A percentile compares a stretch with the other conserved stretches of the same genome.
phyloP scores from a whole-genome alignment of 2,329 filamentous ascomycete genomes.

The Ceratocystis harringtonii region DNA sequence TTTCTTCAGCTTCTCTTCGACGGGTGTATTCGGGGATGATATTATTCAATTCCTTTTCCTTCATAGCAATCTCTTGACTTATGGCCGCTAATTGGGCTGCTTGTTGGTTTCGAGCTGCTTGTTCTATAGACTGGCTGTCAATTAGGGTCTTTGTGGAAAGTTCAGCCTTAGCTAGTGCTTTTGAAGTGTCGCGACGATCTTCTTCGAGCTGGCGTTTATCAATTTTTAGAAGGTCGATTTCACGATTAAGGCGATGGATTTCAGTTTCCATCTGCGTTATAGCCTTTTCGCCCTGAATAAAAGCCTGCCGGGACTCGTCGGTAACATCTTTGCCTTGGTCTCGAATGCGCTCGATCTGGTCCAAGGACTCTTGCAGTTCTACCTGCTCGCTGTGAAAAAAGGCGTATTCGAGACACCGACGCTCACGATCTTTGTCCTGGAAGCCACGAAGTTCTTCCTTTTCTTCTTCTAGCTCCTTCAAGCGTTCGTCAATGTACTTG shows the following conservation, averaged over 20 bases:
- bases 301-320: slow-evolving; percentile 62
- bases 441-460: slow-evolving; percentile 90
- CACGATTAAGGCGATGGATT: slow-evolving; percentile 64
- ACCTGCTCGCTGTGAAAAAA: slow-evolving; percentile 83
- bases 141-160: slow-evolving; percentile 66
- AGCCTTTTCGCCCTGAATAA: slow-evolving; percentile 63
- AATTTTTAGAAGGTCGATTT: slow-evolving; percentile 69
- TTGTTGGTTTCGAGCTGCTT: slow-evolving; percentile 56
- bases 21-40: slow-evolving; percentile 65
- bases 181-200: slow-evolving; percentile 70
- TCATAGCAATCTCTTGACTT: slow-evolving; percentile 55
- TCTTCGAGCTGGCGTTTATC: slow-evolving; percentile 81
- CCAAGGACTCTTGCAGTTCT: slow-evolving; percentile 59
- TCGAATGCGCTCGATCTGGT: slow-evolving; percentile 67
- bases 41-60: slow-evolving; percentile 59
- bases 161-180: slow-evolving; percentile 69
- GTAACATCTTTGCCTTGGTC: slow-evolving; percentile 72
- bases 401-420: slow-evolving; percentile 83
- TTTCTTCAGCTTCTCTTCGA: slow-evolving; percentile 57
- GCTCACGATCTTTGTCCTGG: slow-evolving; percentile 87
- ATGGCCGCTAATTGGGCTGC: slow-evolving; percentile 58
- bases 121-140: slow-evolving; percentile 67
- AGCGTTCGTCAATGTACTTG: slow-evolving; percentile 77
- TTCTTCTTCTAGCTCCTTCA: slow-evolving; percentile 85
- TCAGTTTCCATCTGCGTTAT: slow-evolving; percentile 63